Evolutionary conservation across 352 stramenopile species (phyloP).

Genomic region (Phytophthora pistaciae): DNA sequence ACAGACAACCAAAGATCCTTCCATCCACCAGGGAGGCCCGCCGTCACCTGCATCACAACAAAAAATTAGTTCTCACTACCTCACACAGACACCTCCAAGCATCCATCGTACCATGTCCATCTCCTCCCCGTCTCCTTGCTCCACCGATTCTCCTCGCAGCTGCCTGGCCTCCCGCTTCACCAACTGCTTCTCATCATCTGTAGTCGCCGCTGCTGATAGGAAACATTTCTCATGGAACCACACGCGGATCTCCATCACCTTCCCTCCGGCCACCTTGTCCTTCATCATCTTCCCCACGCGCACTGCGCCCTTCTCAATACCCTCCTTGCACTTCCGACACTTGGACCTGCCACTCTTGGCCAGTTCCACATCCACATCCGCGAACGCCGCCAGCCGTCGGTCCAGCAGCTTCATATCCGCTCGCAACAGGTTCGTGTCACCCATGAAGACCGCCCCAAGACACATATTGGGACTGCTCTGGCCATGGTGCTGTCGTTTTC

Average conservation of each 20-base stretch:
- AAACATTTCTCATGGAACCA: slow-evolving; percentile 78
- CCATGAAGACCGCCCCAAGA: slow-evolving; percentile 79
- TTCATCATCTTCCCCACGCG: slow-evolving; percentile 68
- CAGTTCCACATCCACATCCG: slow-evolving; percentile 60
- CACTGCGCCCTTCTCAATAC: slow-evolving; percentile 53
- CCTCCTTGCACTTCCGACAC: slow-evolving; percentile 56
- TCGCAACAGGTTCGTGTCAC: slow-evolving; percentile 75
- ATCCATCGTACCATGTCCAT: slow-evolving; percentile 29
- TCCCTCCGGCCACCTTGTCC: slow-evolving; percentile 52
- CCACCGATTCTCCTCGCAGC: slow-evolving; percentile 16
- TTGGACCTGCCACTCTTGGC: slow-evolving; percentile 63
- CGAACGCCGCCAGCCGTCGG: slow-evolving; percentile 29
- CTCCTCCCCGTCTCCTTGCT: slow-evolving; percentile 13
- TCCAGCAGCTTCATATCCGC: slow-evolving; percentile 73
- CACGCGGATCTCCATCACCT: slow-evolving; percentile 53
- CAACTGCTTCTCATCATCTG: slow-evolving; percentile 51
- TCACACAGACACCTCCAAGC: neutral
- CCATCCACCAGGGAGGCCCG: slow-evolving; percentile 65
- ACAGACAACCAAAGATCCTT: slow-evolving; percentile 79
- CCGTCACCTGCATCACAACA: slow-evolving; percentile 34
- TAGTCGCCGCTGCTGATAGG: slow-evolving; percentile 28
- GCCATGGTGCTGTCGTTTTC: slow-evolving; percentile 1
- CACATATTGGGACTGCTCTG: slow-evolving; percentile 30
- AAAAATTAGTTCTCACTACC: neutral
- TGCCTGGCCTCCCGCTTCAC: slow-evolving; percentile 26